Conservation (phyloP, 1,139 yeast species). For the Suhomyces bokatorum region DNA sequence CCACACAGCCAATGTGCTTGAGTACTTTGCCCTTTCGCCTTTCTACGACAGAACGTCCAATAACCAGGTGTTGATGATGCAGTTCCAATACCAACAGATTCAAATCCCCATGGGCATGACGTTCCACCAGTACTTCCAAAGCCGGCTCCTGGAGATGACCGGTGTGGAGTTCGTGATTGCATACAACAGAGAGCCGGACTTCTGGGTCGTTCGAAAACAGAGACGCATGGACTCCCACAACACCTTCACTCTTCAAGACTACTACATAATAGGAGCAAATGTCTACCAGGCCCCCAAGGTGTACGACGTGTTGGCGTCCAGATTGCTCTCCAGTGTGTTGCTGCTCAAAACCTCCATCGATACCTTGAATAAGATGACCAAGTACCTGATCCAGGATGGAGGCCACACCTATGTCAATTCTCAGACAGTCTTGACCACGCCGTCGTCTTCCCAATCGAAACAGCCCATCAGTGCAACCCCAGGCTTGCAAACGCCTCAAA, state of each 20-base stretch:
- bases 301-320: conserved; percentile 40
- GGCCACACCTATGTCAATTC: conserved; percentile 32
- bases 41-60: conserved; percentile 92
- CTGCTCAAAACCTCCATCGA: conserved; percentile 40
- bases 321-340: conserved; percentile 40
- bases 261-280: conserved; percentile 87
- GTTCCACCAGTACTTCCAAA: conserved; percentile 35
- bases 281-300: conserved; percentile 83
- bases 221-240: conserved; percentile 54
- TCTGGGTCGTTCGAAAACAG: conserved; percentile 89
- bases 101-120: conserved; percentile 40
- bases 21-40: conserved; percentile 90
- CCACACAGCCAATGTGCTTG: conserved; percentile 85
- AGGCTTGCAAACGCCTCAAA: conserved; percentile 25
- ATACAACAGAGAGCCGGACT: conserved; percentile 79
- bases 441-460: conserved; percentile 9
- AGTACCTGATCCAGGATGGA: conserved; percentile 39
- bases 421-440: conserved; percentile 3
- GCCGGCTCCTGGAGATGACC: conserved; percentile 70
- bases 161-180: conserved; percentile 85
- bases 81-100: conserved; percentile 76
- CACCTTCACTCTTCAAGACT: conserved; percentile 61
- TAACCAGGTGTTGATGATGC: conserved; percentile 95
- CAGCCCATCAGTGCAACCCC: conserved; percentile 10
- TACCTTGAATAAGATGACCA: conserved; percentile 36